Evolutionary conservation across 257 asterid species (phyloP), one percentile per base, ranked within the genome.

Genomic region (Fraxinus excelsior): DNA sequence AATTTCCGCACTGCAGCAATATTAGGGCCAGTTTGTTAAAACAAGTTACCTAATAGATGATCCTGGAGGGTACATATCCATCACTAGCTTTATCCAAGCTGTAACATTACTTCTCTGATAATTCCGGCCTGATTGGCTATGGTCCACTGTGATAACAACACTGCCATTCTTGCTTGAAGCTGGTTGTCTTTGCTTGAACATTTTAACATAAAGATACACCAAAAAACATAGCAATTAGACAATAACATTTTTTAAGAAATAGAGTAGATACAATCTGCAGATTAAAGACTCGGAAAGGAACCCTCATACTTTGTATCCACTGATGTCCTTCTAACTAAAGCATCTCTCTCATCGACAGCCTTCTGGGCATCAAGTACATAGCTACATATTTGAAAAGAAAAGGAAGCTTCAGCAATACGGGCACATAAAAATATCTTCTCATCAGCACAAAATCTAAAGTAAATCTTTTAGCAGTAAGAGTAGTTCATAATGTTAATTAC

Each of bases 181-280:
- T 70, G 98, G 95, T 81, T 92, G 98, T 87, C 98, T 93, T 95
- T 91, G 90, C 96, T 93, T 91, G 88, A 90, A 83, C 97, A 86
- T 90, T 88, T 82, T 80, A 86, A 86, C 88, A 88, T 74, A 53
- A 72, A 81, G 75, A 81, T 75, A 78, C 26, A 68, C 64, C 73
- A 84, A 79, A 79, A 85, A 75, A 73, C 51, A 76, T 66, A 76
- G 65, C 83, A 83, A 83, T 83, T 84, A 91, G 90, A 81, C 80
- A 79, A 78, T 42, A 78, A 56, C 65, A 78, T 66, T 74, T 38
- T 38, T 67, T 56, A 37, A 53, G 23, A 9, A 75, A 77, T 19
- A 81, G 6, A 62, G 38, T 74, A 19, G 58, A 66, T 35, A 56
- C 19, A 18, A 72, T 40, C 60, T 64, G 9, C 75, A 53, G 9